These are phyloP conservation scores for Nidularia pulvinata DNA, from an alignment of 768 basidiomycete genomes.

Conservation along the genomic window DNA sequence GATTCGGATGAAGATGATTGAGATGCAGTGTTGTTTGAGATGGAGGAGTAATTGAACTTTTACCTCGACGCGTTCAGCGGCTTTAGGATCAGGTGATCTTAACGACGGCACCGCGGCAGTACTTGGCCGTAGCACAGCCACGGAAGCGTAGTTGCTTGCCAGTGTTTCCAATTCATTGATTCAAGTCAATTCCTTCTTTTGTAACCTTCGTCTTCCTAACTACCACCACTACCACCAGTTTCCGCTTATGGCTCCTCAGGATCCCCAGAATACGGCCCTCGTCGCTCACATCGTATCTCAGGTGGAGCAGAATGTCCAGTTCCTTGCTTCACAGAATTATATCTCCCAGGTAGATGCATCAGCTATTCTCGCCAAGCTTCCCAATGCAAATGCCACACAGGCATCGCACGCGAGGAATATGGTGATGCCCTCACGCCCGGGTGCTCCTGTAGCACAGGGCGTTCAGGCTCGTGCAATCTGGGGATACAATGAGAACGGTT, in stretches of 20 bases:
- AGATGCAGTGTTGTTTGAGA: too few species aligned
- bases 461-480: constrained; percentile 57
- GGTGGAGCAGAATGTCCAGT: constrained; percentile 54
- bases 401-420: constrained; percentile 13
- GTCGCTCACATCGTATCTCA: constrained; percentile 60
- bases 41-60: too few species aligned
- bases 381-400: constrained; percentile 15
- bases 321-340: constrained; percentile 54
- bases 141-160: too few species aligned
- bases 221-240: neutral
- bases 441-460: constrained; percentile 12
- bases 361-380: constrained; percentile 48
- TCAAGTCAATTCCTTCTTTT: too few species aligned
- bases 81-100: too few species aligned
- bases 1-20: neutral
- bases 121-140: too few species aligned
- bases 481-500: constrained; percentile 64
- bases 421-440: constrained; percentile 2
- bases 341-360: constrained; percentile 49
- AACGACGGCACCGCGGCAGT: too few species aligned
- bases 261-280: constrained; percentile 40
- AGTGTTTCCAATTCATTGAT: too few species aligned
- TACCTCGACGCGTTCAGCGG: too few species aligned
- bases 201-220: too few species aligned
- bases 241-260: constrained; percentile 24